Conservation (phyloP, 2,329 filamentous ascomycete genomes). For the Coniochaeta pulveracea region DNA sequence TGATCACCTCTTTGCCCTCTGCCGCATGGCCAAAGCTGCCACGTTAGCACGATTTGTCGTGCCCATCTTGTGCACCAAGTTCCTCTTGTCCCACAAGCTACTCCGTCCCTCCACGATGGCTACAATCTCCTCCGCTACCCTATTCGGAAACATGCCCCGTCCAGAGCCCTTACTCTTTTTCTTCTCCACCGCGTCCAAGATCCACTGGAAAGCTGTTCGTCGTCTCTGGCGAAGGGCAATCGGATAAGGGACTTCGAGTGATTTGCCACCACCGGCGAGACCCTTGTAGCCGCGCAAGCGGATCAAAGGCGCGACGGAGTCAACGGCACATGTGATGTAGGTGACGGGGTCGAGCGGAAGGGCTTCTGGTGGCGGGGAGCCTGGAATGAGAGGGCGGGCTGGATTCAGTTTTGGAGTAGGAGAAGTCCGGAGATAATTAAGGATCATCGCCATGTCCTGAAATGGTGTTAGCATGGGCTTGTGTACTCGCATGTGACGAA, state of each 20-base stretch:
- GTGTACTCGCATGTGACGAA: conserved; percentile 1
- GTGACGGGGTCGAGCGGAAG: conserved; percentile 82
- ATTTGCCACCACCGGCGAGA: conserved; percentile 73
- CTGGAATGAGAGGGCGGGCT: conserved; percentile 59
- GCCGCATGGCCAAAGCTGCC: conserved; percentile 24
- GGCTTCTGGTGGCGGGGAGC: conserved; percentile 62
- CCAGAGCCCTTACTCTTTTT: conserved; percentile 63
- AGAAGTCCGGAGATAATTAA: conserved; percentile 75
- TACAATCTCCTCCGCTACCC: conserved; percentile 78
- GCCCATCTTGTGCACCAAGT: conserved; percentile 67
- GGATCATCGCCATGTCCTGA: conserved; percentile 74
- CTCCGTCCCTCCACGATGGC: conserved; percentile 81
- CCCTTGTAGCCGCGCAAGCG: conserved; percentile 67
- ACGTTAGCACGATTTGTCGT: conserved; percentile 70
- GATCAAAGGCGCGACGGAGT: conserved; percentile 84
- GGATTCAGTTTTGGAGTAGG: conserved; percentile 68
- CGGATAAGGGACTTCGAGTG: conserved; percentile 74
- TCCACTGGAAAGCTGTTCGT: conserved; percentile 76
- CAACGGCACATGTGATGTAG: conserved; percentile 83
- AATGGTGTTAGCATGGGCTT: conserved; percentile 3
- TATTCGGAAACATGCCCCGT: conserved; percentile 59
- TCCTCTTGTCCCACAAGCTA: conserved; percentile 71
- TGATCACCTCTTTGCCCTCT: conserved; percentile 13
- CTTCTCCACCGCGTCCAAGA: conserved; percentile 73
- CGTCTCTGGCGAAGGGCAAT: conserved; percentile 65